Conservation (phyloP, 1,284 basidiomycete species). For the Cryptococcus jaspeensis region DNA sequence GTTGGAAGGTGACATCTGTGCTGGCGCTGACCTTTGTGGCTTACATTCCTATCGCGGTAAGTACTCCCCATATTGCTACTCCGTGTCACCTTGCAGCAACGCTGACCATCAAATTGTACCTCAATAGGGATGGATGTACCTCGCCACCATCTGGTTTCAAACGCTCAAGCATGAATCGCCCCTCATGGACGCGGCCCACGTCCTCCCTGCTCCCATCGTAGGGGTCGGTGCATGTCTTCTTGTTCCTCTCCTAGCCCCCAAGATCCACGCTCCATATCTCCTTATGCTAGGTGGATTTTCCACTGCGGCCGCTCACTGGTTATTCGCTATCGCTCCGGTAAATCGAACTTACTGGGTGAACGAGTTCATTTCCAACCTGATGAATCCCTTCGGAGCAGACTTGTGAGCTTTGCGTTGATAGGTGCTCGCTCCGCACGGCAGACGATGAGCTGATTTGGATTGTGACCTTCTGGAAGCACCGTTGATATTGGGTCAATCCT, state of each 20-base stretch:
- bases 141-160: conserved; percentile 30
- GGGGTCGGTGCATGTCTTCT: conserved; percentile 32
- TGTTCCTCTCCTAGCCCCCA: conserved; percentile 22
- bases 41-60: conserved; percentile 23
- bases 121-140: conserved; percentile 19
- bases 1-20: conserved; percentile 25
- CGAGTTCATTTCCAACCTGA: conserved; percentile 31
- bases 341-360: conserved; percentile 36
- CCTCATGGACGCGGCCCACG: conserved; percentile 25
- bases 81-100: conserved; percentile 15
- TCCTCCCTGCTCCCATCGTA: conserved; percentile 31
- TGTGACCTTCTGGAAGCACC: conserved; percentile 17
- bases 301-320: conserved; percentile 22
- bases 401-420: conserved; percentile 19
- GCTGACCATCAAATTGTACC: background rate
- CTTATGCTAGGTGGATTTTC: conserved; percentile 28
- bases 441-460: no score
- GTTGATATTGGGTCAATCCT: conserved; percentile 36
- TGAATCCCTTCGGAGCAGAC: conserved; percentile 37
- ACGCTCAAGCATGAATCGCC: conserved; percentile 23
- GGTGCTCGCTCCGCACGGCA: background rate
- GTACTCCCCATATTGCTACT: conserved; percentile 15
- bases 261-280: conserved; percentile 28
- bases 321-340: conserved; percentile 33
- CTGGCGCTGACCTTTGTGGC: conserved; percentile 28